These are phyloP conservation scores for Phytophthora europaea DNA, from an alignment of 352 stramenopile species.

Conservation along the genomic window DNA sequence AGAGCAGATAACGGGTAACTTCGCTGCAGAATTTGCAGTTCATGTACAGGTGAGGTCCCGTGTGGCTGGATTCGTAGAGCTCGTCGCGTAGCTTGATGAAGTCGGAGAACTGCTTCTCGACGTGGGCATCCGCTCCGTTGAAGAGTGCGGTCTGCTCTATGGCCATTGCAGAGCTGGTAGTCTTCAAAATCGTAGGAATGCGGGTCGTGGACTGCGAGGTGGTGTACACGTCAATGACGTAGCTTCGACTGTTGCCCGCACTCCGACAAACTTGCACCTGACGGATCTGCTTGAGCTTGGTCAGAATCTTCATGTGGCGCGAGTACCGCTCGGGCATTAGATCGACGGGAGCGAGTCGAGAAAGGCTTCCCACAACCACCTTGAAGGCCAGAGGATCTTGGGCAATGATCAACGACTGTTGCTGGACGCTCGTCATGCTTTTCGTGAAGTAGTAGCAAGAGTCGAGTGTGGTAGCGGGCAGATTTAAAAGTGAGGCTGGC, in stretches of 20 bases:
- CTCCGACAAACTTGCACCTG: conserved; percentile 30
- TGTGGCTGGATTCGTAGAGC: conserved; percentile 43
- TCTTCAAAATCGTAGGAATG: conserved; percentile 35
- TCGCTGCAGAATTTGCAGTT: conserved; percentile 55
- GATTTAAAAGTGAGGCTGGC: conserved; percentile 26
- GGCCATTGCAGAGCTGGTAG: neutral
- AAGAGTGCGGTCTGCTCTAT: conserved; percentile 14
- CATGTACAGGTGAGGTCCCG: conserved; percentile 28
- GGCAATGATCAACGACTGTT: neutral
- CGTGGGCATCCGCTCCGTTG: conserved; percentile 21
- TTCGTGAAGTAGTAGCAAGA: neutral
- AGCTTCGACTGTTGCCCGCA: conserved; percentile 11
- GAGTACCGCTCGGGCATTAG: conserved; percentile 43
- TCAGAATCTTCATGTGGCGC: conserved; percentile 41
- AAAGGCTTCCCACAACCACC: conserved; percentile 16
- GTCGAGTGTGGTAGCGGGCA: neutral
- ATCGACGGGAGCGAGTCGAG: conserved; percentile 19
- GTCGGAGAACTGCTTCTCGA: conserved; percentile 42
- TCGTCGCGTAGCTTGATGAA: conserved; percentile 52
- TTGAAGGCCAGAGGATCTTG: conserved; percentile 2
- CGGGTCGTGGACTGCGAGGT: conserved; percentile 36
- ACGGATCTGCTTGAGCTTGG: conserved; percentile 40
- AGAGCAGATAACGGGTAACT: conserved; percentile 50
- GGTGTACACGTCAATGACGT: conserved; percentile 38
- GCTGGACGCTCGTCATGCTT: conserved; percentile 18